Base-by-base conservation (phyloP, 2,329 filamentous ascomycete genomes). In the Cryoendolithus antarcticus region DNA sequence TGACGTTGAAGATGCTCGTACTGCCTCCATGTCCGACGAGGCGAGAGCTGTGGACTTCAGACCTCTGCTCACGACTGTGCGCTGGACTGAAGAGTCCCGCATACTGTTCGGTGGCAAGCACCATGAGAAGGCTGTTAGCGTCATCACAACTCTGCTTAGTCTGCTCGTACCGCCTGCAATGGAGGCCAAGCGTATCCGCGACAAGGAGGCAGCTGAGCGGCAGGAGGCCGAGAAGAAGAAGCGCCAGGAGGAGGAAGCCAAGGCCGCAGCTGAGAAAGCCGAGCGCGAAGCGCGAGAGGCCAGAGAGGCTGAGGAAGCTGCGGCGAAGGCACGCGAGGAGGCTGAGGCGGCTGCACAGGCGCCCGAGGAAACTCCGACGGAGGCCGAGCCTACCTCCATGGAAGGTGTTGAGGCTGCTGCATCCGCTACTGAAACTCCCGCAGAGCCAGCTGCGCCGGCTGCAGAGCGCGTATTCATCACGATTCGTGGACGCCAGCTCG, bases 51-150 rank as follows among this genome's bases (percentile, higher is more conserved):
- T 88, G 19, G 67, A 77, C 2, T 96, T 96, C 58, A 65, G 71
- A 12, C 70, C 85, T 6, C 74, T 77, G 30, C 70, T 75, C 6
- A 96, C 91, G 1, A 67, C 72, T 40, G 71, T 73, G 38, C 80
- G 91, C 44, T 98, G 93, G 80, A 76, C 83, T 55, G 86, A 95
- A 55, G 93, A 96, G 59, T 80, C 86, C 6, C 79, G 81, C 46
- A 78, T 98, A 59, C 71, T 96, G 1, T 96, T 91, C 59, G 82
- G 83, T 19, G 62, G 68, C 13, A 69, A 64, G 35, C 73, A 80
- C 38, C 57, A 74, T 3, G 86, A 94, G 35, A 82, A 82, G 55
- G 73, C 78, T 2, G 69, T 74, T 44, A 74, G 75, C 38, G 69
- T 93, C 10, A 63, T 80, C 46, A 80, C 75, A 48, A 72, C 76